Conservation (phyloP, 2,329 filamentous ascomycete species). For the Teratosphaeriaceae sp. region DNA sequence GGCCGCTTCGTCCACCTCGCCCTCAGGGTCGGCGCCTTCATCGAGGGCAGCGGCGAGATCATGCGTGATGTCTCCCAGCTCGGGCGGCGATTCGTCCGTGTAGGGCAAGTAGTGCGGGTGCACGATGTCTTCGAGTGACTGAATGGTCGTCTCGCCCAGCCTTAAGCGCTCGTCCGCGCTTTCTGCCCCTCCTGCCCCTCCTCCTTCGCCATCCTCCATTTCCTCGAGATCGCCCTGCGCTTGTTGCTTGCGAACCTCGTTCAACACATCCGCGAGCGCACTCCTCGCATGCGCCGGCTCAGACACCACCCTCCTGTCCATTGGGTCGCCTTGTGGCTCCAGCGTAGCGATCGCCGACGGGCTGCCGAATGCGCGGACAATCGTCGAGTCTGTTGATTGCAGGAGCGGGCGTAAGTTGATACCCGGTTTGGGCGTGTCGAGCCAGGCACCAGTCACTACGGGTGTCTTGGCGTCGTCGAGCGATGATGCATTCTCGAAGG, state of each 20-base stretch:
- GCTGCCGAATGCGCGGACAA: constrained; percentile 4
- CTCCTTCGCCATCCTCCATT: neutral
- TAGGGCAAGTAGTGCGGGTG: constrained; percentile 15
- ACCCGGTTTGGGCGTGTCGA: constrained; percentile 35
- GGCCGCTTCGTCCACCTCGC: constrained; percentile 5
- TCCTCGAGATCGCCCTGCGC: no score
- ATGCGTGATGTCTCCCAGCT: no score
- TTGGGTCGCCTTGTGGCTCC: neutral
- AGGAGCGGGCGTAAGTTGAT: constrained; percentile 2
- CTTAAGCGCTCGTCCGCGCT: constrained; percentile 15
- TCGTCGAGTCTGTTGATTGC: constrained; percentile 4
- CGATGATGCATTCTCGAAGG: neutral
- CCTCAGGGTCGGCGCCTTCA: constrained; percentile 4
- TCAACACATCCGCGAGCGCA: constrained; percentile 35
- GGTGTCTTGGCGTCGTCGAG: constrained; percentile 33
- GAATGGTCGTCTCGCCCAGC: constrained; percentile 42
- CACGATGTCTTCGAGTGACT: constrained; percentile 42
- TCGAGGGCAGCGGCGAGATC: constrained; percentile 11
- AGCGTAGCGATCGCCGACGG: constrained; percentile 4
- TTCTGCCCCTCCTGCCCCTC: neutral
- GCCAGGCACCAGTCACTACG: constrained; percentile 42
- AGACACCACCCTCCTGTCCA: constrained; percentile 5
- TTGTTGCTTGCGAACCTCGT: constrained; percentile 27
- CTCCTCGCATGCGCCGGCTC: constrained; percentile 22
- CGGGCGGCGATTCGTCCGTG: no score